Evolutionary conservation across 441 rosid species (phyloP).

Genomic region (Iberis amara): DNA sequence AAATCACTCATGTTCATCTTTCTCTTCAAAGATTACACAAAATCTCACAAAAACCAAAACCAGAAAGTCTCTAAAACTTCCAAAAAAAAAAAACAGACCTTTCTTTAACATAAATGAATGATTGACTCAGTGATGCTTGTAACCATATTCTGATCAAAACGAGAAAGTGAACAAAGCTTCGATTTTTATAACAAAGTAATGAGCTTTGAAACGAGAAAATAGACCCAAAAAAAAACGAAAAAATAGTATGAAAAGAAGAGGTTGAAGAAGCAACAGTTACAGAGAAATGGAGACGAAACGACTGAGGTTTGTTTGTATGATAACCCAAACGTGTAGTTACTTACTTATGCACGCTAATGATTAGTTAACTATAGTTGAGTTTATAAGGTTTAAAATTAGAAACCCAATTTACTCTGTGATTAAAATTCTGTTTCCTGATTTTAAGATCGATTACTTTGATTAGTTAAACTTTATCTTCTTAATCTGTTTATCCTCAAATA

Average conservation of each 20-base stretch:
- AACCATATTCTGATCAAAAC: slow-evolving; percentile 19
- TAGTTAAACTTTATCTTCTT: not conserved
- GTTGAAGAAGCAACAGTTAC: slow-evolving; percentile 23
- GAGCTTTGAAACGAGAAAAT: not conserved
- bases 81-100: slow-evolving; percentile 25
- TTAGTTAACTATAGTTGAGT: slow-evolving; percentile 26
- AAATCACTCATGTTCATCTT: slow-evolving; percentile 44
- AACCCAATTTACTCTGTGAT: slow-evolving; percentile 12
- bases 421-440: slow-evolving; percentile 6
- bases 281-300: slow-evolving; percentile 30
- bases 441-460: slow-evolving; percentile 4
- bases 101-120: not conserved
- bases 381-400: not conserved
- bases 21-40: slow-evolving; percentile 30
- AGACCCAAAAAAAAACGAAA: too few species aligned
- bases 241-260: slow-evolving; percentile 18
- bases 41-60: slow-evolving; percentile 16
- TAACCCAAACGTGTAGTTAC: slow-evolving; percentile 15
- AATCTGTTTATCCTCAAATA: too few species aligned
- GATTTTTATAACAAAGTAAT: not conserved
- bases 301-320: slow-evolving; percentile 30
- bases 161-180: slow-evolving; percentile 6
- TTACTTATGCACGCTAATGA: slow-evolving; percentile 21
- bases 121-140: slow-evolving; percentile 18
- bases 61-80: not conserved